Conservation (phyloP, 257 asterid genomes). For the Anisodus tanguticus region DNA sequence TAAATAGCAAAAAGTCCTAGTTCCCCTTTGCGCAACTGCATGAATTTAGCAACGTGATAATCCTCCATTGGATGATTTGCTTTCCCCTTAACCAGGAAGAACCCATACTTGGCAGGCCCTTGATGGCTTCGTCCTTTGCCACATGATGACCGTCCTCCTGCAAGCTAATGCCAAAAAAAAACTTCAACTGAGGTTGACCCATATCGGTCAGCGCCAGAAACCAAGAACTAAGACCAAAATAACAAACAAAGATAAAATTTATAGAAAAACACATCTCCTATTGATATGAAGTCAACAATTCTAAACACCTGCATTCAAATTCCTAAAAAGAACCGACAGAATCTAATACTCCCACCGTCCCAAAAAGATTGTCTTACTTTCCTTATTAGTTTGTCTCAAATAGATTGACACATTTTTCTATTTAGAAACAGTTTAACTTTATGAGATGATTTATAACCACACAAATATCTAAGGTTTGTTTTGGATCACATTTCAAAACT, state of each 20-base stretch:
- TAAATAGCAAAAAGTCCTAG: conserved; percentile 83
- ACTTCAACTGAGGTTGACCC: conserved; percentile 23
- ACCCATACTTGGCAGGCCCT: conserved; percentile 70
- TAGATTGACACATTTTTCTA: too few species aligned
- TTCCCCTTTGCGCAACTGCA: conserved; percentile 57
- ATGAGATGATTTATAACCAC: too few species aligned
- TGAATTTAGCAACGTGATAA: conserved; percentile 86
- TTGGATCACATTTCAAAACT: too few species aligned
- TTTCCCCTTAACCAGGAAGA: conserved; percentile 74
- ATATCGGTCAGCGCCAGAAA: neutral
- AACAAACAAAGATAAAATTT: neutral
- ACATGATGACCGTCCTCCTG: conserved; percentile 55
- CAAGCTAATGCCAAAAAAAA: conserved; percentile 45
- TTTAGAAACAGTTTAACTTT: too few species aligned
- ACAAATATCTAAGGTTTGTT: too few species aligned
- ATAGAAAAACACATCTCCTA: neutral
- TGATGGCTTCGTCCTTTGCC: conserved; percentile 77
- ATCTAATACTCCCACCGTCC: neutral
- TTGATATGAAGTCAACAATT: conserved; percentile 15
- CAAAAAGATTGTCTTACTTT: too few species aligned
- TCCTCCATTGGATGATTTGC: conserved; percentile 98
- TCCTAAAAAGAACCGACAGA: neutral
- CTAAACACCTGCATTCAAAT: neutral
- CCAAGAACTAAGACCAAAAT: neutral
- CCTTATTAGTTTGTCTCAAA: too few species aligned